Percentiles rank a stretch among this genome's conserved stretches.
These are phyloP conservation scores for Debaryomyces sp. DNA, from an alignment of 1,139 yeast species.

Conservation along the genomic window DNA sequence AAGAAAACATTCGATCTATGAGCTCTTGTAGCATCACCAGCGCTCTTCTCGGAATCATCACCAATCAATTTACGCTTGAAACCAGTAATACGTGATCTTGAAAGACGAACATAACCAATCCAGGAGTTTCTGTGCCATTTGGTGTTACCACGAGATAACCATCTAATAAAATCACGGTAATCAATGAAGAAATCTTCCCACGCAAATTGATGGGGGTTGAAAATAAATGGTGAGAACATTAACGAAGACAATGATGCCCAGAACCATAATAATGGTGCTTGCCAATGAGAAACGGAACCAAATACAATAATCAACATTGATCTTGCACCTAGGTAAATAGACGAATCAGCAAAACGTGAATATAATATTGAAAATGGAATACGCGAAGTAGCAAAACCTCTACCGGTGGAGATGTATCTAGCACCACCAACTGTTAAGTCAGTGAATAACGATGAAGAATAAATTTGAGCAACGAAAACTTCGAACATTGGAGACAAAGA, in stretches of 20 bases:
- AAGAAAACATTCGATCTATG: slow-evolving; percentile 84
- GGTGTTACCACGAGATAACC: slow-evolving; percentile 98
- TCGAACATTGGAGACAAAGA: slow-evolving; percentile 97
- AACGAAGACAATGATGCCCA: slow-evolving; percentile 94
- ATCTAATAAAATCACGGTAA: slow-evolving; percentile 96
- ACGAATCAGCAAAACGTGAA: slow-evolving; percentile 96
- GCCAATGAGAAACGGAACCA: slow-evolving; percentile 95
- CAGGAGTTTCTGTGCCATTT: slow-evolving; percentile 99
- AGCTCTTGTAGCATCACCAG: slow-evolving; percentile 95
- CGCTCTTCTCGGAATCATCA: slow-evolving; percentile 87
- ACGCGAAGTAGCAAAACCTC: slow-evolving; percentile 99
- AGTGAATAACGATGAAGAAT: slow-evolving; percentile 85
- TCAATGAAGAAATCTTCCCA: slow-evolving; percentile 99
- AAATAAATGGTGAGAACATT: slow-evolving; percentile 90
- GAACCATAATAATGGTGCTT: slow-evolving; percentile 96
- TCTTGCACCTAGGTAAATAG: slow-evolving; percentile 96
- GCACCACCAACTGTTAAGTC: slow-evolving; percentile 99
- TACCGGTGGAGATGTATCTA: slow-evolving; percentile 97
- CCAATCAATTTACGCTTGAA: slow-evolving; percentile 91
- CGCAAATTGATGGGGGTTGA: slow-evolving; percentile 98
- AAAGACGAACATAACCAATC: slow-evolving; percentile 96
- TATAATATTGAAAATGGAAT: slow-evolving; percentile 94
- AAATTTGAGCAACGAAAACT: slow-evolving; percentile 97
- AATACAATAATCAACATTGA: slow-evolving; percentile 85
- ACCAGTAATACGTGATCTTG: slow-evolving; percentile 97